Conservation (phyloP, 352 stramenopile genomes). For the Pythium myriotylum region DNA sequence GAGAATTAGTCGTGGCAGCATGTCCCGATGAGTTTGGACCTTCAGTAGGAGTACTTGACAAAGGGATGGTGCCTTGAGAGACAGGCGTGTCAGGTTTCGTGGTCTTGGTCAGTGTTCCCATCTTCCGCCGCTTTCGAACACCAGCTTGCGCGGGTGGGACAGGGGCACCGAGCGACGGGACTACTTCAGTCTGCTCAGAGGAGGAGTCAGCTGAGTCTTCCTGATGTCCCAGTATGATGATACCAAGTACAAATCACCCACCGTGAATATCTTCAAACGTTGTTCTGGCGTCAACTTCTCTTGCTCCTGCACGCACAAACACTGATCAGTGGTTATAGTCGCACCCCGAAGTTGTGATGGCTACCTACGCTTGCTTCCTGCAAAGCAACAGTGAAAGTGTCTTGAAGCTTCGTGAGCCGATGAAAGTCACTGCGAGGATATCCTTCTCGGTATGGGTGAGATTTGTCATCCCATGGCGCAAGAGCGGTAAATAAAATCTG, state of each 20-base stretch:
- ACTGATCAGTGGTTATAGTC: neutral
- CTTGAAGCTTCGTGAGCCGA: slow-evolving; percentile 1
- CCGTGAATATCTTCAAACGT: slow-evolving; percentile 18
- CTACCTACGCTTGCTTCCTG: slow-evolving; percentile 14
- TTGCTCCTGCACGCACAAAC: slow-evolving; percentile 8
- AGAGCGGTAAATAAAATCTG: slow-evolving; percentile 19
- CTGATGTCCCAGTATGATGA: too few species aligned
- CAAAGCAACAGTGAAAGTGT: slow-evolving; percentile 7
- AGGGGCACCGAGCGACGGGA: slow-evolving; percentile 12
- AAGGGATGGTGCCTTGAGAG: neutral
- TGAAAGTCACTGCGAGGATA: slow-evolving; percentile 12
- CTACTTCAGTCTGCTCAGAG: slow-evolving; percentile 12
- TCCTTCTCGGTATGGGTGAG: slow-evolving; percentile 13
- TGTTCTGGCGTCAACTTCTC: slow-evolving; percentile 10
- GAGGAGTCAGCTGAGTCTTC: neutral
- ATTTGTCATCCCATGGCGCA: slow-evolving; percentile 10
- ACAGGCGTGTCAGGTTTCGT: slow-evolving; percentile 2
- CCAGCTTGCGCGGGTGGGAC: slow-evolving; percentile 1
- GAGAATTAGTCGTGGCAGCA: too few species aligned
- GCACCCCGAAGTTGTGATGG: too few species aligned
- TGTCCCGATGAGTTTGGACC: too few species aligned
- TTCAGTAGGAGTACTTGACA: too few species aligned
- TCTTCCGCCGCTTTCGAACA: slow-evolving; percentile 9
- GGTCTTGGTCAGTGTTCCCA: neutral
- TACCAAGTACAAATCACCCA: too few species aligned